These are phyloP conservation scores for Pleurotus citrinopileatus DNA, from an alignment of 768 basidiomycete species.

Conservation along the genomic window DNA sequence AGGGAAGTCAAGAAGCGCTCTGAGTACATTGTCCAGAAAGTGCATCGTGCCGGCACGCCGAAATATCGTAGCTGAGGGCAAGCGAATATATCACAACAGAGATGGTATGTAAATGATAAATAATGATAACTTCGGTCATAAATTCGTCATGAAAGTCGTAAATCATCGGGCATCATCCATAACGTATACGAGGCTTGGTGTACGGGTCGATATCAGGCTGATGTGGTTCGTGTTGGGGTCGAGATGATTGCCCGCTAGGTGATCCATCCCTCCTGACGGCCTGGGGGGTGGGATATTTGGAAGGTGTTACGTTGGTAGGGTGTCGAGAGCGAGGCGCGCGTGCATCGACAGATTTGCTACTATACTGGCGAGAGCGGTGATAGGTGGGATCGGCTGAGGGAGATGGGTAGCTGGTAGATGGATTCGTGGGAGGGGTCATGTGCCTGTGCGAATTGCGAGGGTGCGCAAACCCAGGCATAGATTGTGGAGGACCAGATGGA, in stretches of 20 bases:
- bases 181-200: not conserved
- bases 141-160: not conserved
- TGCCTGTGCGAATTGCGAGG: not conserved
- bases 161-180: not conserved
- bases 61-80: not conserved
- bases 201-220: not conserved
- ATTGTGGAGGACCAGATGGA: not conserved
- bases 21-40: too few relatives aligned
- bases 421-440: constrained; percentile 1
- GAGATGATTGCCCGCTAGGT: not conserved
- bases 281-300: too few relatives aligned
- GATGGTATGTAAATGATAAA: too few relatives aligned
- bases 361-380: too few relatives aligned
- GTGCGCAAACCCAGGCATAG: not conserved
- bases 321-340: too few relatives aligned
- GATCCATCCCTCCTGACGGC: not conserved
- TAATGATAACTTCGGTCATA: not conserved
- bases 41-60: too few relatives aligned
- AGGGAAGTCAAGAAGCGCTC: not conserved
- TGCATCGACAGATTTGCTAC: too few relatives aligned
- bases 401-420: too few relatives aligned
- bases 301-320: too few relatives aligned
- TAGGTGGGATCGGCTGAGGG: too few relatives aligned
- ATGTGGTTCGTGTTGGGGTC: not conserved
- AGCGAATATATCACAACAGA: not conserved